These are phyloP conservation scores for Orbilia oligospora DNA, from an alignment of 2,329 filamentous ascomycete genomes.

Conservation along the genomic window DNA sequence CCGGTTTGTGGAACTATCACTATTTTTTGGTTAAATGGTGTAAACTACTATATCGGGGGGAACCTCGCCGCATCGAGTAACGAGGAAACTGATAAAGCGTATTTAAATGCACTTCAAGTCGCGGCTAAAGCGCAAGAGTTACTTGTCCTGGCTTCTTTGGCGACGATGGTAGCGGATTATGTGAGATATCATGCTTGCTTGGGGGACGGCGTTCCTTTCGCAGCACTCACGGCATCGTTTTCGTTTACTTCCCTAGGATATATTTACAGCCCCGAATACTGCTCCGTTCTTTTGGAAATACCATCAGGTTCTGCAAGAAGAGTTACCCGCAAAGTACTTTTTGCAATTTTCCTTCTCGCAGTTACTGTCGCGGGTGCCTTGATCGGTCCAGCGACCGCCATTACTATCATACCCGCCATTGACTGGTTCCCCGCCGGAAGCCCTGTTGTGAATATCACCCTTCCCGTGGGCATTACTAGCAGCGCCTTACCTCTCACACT, in stretches of 20 bases:
- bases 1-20: constrained; percentile 1
- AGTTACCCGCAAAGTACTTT: not conserved
- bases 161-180: constrained; percentile 12
- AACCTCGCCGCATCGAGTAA: constrained; percentile 4
- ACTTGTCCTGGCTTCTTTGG: constrained; percentile 13
- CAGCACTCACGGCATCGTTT: constrained; percentile 18
- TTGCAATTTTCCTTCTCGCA: not conserved
- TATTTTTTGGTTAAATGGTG: constrained; percentile 14
- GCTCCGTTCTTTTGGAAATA: constrained; percentile 15
- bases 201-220: constrained; percentile 4
- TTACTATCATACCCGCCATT: constrained; percentile 9
- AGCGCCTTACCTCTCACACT: constrained; percentile 2
- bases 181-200: constrained; percentile 15
- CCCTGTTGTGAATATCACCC: not conserved
- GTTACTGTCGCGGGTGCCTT: constrained; percentile 15
- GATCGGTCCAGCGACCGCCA: constrained; percentile 13
- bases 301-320: not conserved
- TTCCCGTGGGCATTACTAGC: not conserved
- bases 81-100: not conserved
- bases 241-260: constrained; percentile 13
- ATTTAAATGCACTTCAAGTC: constrained; percentile 21
- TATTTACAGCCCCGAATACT: constrained; percentile 13
- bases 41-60: constrained; percentile 18
- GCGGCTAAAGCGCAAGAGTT: constrained; percentile 12
- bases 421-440: constrained; percentile 19